phyloP scores from a whole-genome alignment of 768 basidiomycete genomes.

The Hypsizygus marmoreus region DNA sequence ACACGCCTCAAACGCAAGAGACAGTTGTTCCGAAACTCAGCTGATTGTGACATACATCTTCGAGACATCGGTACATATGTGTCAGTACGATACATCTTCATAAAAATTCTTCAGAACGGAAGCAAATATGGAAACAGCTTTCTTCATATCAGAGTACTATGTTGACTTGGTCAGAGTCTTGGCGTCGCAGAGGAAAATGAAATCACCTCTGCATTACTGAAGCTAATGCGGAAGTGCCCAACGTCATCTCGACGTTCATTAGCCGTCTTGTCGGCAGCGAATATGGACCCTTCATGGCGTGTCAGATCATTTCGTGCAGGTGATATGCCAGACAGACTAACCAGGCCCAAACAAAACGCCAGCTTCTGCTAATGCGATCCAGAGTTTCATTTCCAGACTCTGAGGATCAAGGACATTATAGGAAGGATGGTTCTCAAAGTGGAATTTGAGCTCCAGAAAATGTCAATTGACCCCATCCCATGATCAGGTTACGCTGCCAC shows the following conservation, averaged over 20 bases:
- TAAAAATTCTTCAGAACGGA: constrained; percentile 46
- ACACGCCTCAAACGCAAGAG: background rate
- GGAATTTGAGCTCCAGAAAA: constrained; percentile 58
- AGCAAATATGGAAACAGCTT: constrained; percentile 48
- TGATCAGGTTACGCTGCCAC: constrained; percentile 9
- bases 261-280: constrained; percentile 33
- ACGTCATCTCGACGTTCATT: constrained; percentile 23
- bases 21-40: background rate
- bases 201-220: constrained; percentile 54
- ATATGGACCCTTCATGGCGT: constrained; percentile 36
- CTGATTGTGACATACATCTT: constrained; percentile 7
- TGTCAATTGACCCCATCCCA: background rate
- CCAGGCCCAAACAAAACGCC: constrained; percentile 70
- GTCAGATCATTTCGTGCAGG: constrained; percentile 3
- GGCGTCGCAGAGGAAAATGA: background rate
- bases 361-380: constrained; percentile 57
- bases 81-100: constrained; percentile 16
- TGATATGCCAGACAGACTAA: constrained; percentile 15
- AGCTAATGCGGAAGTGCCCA: constrained; percentile 61
- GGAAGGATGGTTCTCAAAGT: constrained; percentile 59
- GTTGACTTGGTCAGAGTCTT: background rate
- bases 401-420: constrained; percentile 38
- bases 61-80: no score
- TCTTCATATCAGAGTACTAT: constrained; percentile 44
- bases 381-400: constrained; percentile 59